phyloP scores from a whole-genome alignment of 2,329 filamentous ascomycete genomes.

The Erysiphe neolycopersici region DNA sequence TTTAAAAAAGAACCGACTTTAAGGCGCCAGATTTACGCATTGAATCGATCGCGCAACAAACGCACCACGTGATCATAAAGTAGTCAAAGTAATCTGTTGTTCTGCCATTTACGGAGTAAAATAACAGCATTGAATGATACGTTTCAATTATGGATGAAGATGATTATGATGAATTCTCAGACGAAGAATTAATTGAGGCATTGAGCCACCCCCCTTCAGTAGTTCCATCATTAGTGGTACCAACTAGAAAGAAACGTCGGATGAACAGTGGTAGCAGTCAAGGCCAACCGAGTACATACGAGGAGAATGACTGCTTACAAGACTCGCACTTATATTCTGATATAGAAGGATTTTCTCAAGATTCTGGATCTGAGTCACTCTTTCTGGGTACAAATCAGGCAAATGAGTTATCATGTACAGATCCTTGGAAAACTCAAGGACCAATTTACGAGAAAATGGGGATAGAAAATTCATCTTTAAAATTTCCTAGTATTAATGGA shows the following conservation, averaged over 20 bases:
- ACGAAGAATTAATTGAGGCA: constrained; percentile 36
- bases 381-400: constrained; percentile 11
- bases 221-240: constrained; percentile 7
- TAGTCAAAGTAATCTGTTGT: no score
- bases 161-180: constrained; percentile 37
- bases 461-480: constrained; percentile 3
- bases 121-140: not conserved
- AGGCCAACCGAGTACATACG: no score
- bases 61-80: no score
- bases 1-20: no score
- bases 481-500: no score
- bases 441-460: constrained; percentile 22
- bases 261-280: constrained; percentile 7
- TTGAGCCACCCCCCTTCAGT: constrained; percentile 20
- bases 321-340: no score
- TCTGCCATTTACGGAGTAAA: no score
- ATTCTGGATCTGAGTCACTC: constrained; percentile 6
- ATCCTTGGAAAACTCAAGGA: constrained; percentile 23
- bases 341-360: no score
- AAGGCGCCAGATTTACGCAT: no score
- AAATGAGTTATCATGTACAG: constrained; percentile 15
- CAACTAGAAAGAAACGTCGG: constrained; percentile 12
- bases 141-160: constrained; percentile 18
- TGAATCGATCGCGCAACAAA: no score
- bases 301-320: no score